Percentiles rank a stretch among this genome's conserved stretches.
These are phyloP conservation scores for Kregervanrija fluxuum DNA, from an alignment of 805 yeast species.

Conservation along the genomic window DNA sequence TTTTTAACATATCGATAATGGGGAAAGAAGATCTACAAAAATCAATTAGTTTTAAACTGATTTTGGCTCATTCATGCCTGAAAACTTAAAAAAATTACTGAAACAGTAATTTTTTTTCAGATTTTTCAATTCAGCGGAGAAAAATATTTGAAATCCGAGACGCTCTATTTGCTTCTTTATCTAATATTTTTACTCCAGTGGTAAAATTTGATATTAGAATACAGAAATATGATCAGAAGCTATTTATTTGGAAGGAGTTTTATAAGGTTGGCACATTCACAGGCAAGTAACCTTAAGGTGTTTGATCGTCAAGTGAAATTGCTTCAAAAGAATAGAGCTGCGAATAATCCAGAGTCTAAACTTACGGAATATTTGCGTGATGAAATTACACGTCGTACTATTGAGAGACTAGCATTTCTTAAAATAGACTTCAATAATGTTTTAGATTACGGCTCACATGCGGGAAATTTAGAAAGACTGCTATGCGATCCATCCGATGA, in stretches of 20 bases:
- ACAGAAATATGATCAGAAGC: neutral
- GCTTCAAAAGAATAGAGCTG: conserved; percentile 52
- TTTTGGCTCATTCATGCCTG: no score
- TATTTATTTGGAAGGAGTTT: neutral
- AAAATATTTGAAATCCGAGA: no score
- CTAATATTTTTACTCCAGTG: no score
- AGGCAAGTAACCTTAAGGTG: conserved; percentile 25
- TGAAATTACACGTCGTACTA: conserved; percentile 65
- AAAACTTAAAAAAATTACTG: no score
- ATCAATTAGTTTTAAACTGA: no score
- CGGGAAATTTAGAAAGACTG: conserved; percentile 45
- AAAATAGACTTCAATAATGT: conserved; percentile 53
- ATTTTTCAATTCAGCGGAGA: no score
- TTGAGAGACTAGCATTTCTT: conserved; percentile 69
- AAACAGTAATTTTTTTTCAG: no score
- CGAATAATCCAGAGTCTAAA: conserved; percentile 36
- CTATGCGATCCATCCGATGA: conserved; percentile 31
- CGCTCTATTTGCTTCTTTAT: no score
- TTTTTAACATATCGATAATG: no score
- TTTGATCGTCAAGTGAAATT: conserved; percentile 60
- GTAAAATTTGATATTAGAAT: no score
- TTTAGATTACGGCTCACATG: conserved; percentile 67
- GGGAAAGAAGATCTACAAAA: no score
- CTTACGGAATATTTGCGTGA: conserved; percentile 67
- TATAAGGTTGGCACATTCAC: conserved; percentile 2